Evolutionary conservation across 2,329 filamentous ascomycete species (phyloP), one percentile per base, ranked within the genome.

Genomic region (Ophiostoma perfectum): DNA sequence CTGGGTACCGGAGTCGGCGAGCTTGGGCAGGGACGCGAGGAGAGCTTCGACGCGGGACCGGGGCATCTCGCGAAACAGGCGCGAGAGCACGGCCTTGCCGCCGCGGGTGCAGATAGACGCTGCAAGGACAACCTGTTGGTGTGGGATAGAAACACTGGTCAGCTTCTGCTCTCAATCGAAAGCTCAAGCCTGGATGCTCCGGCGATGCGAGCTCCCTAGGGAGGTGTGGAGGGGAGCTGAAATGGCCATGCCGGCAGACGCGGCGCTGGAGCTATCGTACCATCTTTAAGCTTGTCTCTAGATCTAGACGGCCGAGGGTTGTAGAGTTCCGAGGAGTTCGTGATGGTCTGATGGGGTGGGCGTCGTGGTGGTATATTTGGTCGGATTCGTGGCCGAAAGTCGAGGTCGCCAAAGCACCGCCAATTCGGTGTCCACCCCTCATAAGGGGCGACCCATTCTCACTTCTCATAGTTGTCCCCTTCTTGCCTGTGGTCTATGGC

Each of bases 41-140:
- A 99, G 88, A 68, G 91, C 95, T 84, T 99, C 96, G 77, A 99
- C 93, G 77, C 96, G 88, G 65, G 96, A 97, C 78, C 95, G 88
- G 79, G 94, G 91, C 87, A 99, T 98, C 82, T 98, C 94, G 75
- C 94, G 89, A 80, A 99, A 99, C 81, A 97, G 93, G 76, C 96
- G 90, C 73, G 95, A 98, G 79, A 99, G 90, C 77, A 99, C 93
- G 80, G 94, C 92, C 85, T 99, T 99, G 79, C 95, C 95, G 79
- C 95, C 95, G 75, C 95, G 89, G 79, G 96, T 99, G 82, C 94
- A 98, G 84, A 99, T 97, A 76, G 95, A 98, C 76, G 95, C 95
- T 80, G 94, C 95, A 79, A 99, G 92, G 80, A 99, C 92, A 79
- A 99, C 95, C 95, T 97, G 60, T 38, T 36, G 7, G 12, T 27